Evolutionary conservation across 805 yeast species (phyloP), one percentile per base, ranked within the genome.

Genomic region (Kodamaea nitidulidarum): DNA sequence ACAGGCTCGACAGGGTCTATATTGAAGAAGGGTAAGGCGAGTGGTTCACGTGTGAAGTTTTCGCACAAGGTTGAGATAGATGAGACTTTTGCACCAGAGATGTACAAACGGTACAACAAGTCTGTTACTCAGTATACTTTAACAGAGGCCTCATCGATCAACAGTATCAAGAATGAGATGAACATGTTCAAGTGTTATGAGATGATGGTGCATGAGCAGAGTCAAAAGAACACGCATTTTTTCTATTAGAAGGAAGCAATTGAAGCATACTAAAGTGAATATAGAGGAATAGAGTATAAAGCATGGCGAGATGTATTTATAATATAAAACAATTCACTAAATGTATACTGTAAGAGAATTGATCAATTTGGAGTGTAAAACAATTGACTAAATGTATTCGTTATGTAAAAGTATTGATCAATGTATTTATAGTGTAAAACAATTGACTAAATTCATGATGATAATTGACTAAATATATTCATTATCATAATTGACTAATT

Each of bases 201-300:
- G 40, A 84, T 84, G 95, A 58, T 65, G 27, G 84, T 84, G 25
- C 88, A 84, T 55, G 80, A 75, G 41, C 61, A 66, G 26, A 78
- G 86, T 27, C 71, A 68, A 40, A 58, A 62, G 21, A 74, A 78
- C 54, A 84, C 91, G 6, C 91, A 84, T 51, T 80, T 74, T 55
- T 82, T 81, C 54, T 71, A 67, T 45, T 70, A 27, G 31, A 16
- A 7, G 7, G 10, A n/a, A 9, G n/a, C 5, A 14, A 27, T 12
- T 10, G 4, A 14, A 15, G 15, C n/a, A 32, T 10, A 27, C 16
- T 24, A 17, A 32, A 17, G 25, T 10, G 22, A 17, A 17, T n/a
- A n/a, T n/a, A n/a, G n/a, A n/a, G n/a, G n/a, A n/a, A n/a, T n/a
- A n/a, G n/a, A n/a, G n/a, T n/a, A n/a, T n/a, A n/a, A n/a, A n/a